Percentiles rank a stretch among this genome's conserved stretches.
Evolutionary conservation across 495 filamentous ascomycete genomes (phyloP).

Genomic region (Aspergillus hancockii): DNA sequence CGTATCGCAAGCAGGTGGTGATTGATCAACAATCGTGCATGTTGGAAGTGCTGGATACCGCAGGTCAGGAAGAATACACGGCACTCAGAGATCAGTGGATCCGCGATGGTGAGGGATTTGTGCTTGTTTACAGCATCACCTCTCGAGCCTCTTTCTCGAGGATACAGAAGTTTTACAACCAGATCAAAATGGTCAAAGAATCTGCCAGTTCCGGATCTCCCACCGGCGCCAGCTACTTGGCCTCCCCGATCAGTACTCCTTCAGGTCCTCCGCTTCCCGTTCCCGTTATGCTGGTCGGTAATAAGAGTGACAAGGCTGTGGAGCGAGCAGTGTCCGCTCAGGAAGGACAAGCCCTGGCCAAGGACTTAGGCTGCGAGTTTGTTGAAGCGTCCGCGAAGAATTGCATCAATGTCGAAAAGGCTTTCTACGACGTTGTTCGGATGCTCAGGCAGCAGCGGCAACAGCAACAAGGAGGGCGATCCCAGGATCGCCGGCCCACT

Average conservation of each 20-base stretch:
- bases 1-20: conserved; percentile 97
- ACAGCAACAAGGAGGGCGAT: conserved; percentile 41
- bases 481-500: conserved; percentile 43
- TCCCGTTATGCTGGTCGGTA: conserved; percentile 97
- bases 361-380: conserved; percentile 93
- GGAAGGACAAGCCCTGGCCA: conserved; percentile 88
- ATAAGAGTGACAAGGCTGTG: conserved; percentile 95
- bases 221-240: conserved; percentile 55
- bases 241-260: conserved; percentile 69
- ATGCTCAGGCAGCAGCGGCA: conserved; percentile 82
- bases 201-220: conserved; percentile 75
- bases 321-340: conserved; percentile 96
- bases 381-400: conserved; percentile 99
- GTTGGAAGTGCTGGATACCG: conserved; percentile 97
- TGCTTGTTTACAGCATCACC: conserved; percentile 97
- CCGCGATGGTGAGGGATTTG: conserved; percentile 94
- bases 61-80: conserved; percentile 99
- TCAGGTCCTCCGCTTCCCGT: conserved; percentile 63
- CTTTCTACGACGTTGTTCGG: conserved; percentile 96
- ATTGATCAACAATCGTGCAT: conserved; percentile 97
- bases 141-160: conserved; percentile 91
- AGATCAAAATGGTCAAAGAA: conserved; percentile 97
- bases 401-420: conserved; percentile 98
- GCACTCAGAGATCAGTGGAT: conserved; percentile 98
- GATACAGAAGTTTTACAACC: conserved; percentile 92